Conservation (phyloP, 768 basidiomycete species). For the Mrakia frigida region DNA sequence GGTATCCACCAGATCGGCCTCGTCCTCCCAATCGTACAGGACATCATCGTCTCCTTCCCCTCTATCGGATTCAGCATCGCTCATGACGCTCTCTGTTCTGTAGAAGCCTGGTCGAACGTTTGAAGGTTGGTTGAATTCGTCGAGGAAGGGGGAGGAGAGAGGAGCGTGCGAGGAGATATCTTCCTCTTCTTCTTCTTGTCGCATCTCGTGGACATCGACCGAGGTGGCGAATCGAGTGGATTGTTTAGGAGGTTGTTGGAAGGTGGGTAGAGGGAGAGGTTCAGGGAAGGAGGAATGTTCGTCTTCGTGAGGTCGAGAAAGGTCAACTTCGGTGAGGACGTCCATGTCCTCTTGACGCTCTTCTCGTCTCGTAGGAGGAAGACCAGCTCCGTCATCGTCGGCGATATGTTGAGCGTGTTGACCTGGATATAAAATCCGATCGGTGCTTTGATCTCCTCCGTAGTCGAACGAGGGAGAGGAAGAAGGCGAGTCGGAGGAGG, state of each 20-base stretch:
- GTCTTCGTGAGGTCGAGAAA: background rate
- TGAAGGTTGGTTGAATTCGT: background rate
- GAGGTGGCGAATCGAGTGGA: background rate
- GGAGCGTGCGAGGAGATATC: background rate
- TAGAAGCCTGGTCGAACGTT: background rate
- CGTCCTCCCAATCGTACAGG: slow-evolving; percentile 66
- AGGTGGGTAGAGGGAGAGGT: background rate
- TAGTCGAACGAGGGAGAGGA: background rate
- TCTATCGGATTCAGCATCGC: background rate
- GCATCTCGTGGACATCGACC: background rate
- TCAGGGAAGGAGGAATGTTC: background rate
- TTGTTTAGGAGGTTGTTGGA: background rate
- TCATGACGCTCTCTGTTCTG: background rate
- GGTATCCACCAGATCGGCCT: slow-evolving; percentile 68
- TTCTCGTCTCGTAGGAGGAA: background rate
- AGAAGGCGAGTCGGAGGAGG: background rate
- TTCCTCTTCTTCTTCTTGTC: background rate
- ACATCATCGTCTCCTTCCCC: slow-evolving; percentile 28
- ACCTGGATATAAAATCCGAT: background rate
- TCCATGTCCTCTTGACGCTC: background rate
- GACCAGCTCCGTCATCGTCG: background rate
- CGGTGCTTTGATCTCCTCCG: background rate
- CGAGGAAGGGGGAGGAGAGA: background rate
- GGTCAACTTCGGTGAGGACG: background rate
- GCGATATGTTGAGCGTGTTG: background rate